Conservation (phyloP, 2,329 filamentous ascomycete genomes). For the Samsoniella hepiali region DNA sequence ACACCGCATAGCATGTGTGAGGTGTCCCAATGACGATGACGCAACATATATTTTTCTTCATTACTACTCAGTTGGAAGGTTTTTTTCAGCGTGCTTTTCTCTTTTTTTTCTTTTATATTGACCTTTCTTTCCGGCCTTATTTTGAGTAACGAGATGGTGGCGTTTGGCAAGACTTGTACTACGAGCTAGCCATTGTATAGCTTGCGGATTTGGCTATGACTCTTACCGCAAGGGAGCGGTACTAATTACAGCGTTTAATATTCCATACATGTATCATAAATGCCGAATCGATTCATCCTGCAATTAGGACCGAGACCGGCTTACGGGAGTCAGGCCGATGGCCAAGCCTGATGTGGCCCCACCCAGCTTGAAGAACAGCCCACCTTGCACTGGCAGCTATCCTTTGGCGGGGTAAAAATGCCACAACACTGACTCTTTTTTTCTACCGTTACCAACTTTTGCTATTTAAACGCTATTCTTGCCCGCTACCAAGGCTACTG, state of each 20-base stretch:
- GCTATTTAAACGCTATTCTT: not conserved
- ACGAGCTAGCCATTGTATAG: slow-evolving; percentile 4
- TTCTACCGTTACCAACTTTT: not conserved
- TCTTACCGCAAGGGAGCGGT: slow-evolving; percentile 7
- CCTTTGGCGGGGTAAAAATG: slow-evolving; percentile 16
- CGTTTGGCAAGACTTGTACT: slow-evolving; percentile 12
- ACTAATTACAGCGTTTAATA: slow-evolving; percentile 15
- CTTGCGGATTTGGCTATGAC: slow-evolving; percentile 12
- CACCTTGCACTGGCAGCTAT: too few relatives aligned
- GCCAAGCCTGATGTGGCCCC: not conserved
- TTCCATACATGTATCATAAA: not conserved
- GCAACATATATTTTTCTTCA: not conserved
- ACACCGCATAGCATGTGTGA: not conserved
- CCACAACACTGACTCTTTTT: slow-evolving; percentile 15
- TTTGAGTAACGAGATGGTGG: slow-evolving; percentile 15
- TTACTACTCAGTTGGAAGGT: not conserved
- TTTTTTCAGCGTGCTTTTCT: not conserved
- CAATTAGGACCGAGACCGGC: not conserved
- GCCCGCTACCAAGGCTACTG: not conserved
- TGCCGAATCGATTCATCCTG: not conserved
- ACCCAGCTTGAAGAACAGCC: not conserved
- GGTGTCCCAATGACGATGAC: not conserved
- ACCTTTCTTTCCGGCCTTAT: not conserved
- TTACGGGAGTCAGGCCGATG: slow-evolving; percentile 5
- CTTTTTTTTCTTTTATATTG: not conserved